phyloP scores from a whole-genome alignment of 495 filamentous ascomycete genomes.

The Jackrogersella minutella region DNA sequence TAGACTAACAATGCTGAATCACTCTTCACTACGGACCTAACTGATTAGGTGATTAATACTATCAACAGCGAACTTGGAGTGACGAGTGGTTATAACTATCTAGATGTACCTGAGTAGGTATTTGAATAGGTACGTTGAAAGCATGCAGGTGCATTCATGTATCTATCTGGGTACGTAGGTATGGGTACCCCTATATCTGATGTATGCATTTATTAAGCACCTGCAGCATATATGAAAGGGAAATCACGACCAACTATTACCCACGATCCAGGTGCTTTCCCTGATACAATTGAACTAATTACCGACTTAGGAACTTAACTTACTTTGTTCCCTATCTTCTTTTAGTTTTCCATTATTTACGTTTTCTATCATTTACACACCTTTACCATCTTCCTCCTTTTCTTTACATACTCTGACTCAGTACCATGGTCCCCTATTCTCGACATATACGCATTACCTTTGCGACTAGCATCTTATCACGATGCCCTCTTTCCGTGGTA shows the following conservation, averaged over 20 bases:
- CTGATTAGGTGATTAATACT: not conserved
- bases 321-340: not conserved
- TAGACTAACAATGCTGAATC: not conserved
- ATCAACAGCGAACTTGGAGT: not conserved
- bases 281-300: no score
- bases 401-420: not conserved
- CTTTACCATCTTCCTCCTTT: not conserved
- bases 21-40: not conserved
- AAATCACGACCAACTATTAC: not conserved
- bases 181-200: no score
- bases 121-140: not conserved
- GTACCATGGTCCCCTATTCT: not conserved
- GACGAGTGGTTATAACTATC: not conserved
- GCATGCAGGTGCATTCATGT: not conserved
- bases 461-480: constrained; percentile 9
- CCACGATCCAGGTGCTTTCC: not conserved
- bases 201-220: not conserved
- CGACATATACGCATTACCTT: not conserved
- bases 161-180: not conserved
- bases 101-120: not conserved
- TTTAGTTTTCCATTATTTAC: not conserved
- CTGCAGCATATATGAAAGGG: not conserved
- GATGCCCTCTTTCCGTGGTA: constrained; percentile 59
- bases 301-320: no score
- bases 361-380: not conserved